Conservation (phyloP, 768 basidiomycete genomes). For the Panaeolus cyanescens region DNA sequence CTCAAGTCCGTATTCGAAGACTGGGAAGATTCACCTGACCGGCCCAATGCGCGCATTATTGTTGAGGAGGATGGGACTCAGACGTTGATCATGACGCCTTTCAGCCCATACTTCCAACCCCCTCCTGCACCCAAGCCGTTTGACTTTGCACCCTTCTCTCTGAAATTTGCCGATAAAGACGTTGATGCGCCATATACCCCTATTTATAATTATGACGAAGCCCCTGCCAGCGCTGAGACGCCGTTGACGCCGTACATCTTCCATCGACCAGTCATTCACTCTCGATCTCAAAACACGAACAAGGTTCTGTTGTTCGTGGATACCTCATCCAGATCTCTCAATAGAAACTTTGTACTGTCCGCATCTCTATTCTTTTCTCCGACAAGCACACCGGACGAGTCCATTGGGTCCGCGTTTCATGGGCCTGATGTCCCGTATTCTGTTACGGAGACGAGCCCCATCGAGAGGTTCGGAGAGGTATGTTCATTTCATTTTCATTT, state of each 20-base stretch:
- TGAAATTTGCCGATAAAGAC: conserved; percentile 9
- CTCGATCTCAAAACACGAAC: conserved; percentile 8
- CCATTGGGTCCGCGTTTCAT: background rate
- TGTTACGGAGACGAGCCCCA: conserved; percentile 17
- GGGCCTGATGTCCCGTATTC: conserved; percentile 23
- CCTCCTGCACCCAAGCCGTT: conserved; percentile 13
- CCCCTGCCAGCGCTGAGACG: background rate
- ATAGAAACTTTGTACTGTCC: conserved; percentile 9
- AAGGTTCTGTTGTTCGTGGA: conserved; percentile 15
- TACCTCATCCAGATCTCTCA: conserved; percentile 7
- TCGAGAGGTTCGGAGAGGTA: conserved; percentile 21
- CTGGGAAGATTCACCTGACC: conserved; percentile 18
- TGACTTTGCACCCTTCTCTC: conserved; percentile 13
- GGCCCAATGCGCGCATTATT: conserved; percentile 10
- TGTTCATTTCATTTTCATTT: conserved; percentile 1
- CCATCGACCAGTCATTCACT: background rate
- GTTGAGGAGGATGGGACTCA: conserved; percentile 20
- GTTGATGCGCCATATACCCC: background rate
- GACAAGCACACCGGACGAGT: conserved; percentile 9
- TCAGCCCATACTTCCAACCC: conserved; percentile 16
- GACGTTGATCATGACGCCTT: conserved; percentile 17
- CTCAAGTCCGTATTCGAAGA: conserved; percentile 23
- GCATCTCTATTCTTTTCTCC: conserved; percentile 17
- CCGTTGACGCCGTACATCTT: background rate
- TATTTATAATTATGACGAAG: background rate